These are phyloP conservation scores for Dothideomycetidae sp. DNA, from an alignment of 2,329 filamentous ascomycete species.

Conservation along the genomic window DNA sequence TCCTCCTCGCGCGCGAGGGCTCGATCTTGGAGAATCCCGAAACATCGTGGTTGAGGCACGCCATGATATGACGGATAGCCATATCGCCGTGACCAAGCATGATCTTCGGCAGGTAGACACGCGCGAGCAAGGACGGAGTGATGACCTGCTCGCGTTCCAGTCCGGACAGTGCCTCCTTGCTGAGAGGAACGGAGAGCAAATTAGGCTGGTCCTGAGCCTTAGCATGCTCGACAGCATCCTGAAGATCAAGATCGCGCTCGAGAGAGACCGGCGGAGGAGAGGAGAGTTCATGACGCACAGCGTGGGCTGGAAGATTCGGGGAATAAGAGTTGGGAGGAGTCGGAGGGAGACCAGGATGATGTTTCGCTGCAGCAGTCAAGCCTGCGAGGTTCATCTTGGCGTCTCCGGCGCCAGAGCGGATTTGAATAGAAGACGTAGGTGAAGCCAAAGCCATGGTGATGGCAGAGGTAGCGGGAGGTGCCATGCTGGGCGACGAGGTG, in stretches of 20 bases:
- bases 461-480: constrained; percentile 17
- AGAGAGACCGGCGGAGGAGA: constrained; percentile 38
- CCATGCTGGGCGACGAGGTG: constrained; percentile 18
- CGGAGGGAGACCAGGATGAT: constrained; percentile 44
- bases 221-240: constrained; percentile 47
- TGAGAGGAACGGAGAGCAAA: constrained; percentile 24
- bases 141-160: constrained; percentile 68
- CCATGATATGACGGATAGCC: constrained; percentile 91
- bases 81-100: constrained; percentile 78
- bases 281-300: constrained; percentile 45
- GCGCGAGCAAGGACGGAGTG: constrained; percentile 71
- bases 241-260: constrained; percentile 79
- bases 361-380: constrained; percentile 18
- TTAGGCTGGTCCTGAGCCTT: constrained; percentile 29
- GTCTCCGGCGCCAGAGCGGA: constrained; percentile 10
- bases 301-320: constrained; percentile 69
- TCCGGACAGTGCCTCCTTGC: constrained; percentile 38
- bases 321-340: constrained; percentile 95
- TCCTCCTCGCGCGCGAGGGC: constrained; percentile 73
- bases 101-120: constrained; percentile 80
- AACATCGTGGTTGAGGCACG: constrained; percentile 81
- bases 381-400: constrained; percentile 12
- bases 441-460: constrained; percentile 22
- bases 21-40: constrained; percentile 84
- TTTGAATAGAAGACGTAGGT: constrained; percentile 19